These are phyloP conservation scores for Volvariella volvacea DNA, from an alignment of 1,284 basidiomycete genomes.

Conservation along the genomic window DNA sequence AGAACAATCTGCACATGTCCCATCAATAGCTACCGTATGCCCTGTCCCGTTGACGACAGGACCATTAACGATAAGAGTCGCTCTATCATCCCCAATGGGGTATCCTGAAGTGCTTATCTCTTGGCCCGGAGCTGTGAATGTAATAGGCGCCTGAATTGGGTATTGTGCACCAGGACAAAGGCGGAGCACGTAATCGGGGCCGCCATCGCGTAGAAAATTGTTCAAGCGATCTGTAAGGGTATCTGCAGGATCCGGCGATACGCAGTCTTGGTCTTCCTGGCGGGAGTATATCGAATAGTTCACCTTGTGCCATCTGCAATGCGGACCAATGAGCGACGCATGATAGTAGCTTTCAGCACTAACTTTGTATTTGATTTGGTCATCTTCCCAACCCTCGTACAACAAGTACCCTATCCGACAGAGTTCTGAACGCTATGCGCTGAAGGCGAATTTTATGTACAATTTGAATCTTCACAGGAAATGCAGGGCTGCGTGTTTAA, in stretches of 20 bases:
- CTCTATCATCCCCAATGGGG: slow-evolving; percentile 41
- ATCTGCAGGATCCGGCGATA: slow-evolving; percentile 45
- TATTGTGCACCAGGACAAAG: slow-evolving; percentile 64
- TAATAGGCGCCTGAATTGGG: slow-evolving; percentile 53
- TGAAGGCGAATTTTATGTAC: no score
- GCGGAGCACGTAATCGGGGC: slow-evolving; percentile 53
- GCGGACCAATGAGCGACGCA: no score
- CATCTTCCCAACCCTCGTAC: no score
- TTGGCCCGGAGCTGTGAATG: slow-evolving; percentile 59
- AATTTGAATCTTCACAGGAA: no score
- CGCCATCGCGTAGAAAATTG: slow-evolving; percentile 54
- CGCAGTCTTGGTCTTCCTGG: slow-evolving; percentile 29
- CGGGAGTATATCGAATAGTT: not conserved
- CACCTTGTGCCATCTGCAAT: not conserved
- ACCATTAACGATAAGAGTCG: slow-evolving; percentile 42
- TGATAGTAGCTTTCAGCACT: no score
- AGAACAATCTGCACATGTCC: no score
- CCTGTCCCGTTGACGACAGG: no score
- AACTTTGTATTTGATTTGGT: no score
- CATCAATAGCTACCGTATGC: no score
- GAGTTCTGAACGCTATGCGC: no score
- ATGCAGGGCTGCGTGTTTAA: no score
- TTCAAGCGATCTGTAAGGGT: slow-evolving; percentile 70
- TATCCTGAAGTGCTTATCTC: slow-evolving; percentile 77
- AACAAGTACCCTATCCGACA: no score